Evolutionary conservation across 768 basidiomycete species (phyloP).

Genomic region (Kwoniella botswanensis): DNA sequence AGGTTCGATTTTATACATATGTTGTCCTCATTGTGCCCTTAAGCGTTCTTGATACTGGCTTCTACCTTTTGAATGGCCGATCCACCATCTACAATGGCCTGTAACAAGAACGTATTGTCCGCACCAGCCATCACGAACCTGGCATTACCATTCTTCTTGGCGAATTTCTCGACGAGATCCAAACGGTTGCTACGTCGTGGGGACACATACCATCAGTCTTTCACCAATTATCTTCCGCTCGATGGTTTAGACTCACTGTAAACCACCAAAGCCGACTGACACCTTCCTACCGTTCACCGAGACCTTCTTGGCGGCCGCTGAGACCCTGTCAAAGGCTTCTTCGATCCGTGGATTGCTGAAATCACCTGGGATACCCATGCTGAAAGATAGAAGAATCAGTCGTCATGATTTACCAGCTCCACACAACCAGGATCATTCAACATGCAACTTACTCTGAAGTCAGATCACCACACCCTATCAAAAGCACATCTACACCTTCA

Average conservation of each 20-base stretch:
- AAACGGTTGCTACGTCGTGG: slow-evolving; percentile 20
- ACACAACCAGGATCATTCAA: no score
- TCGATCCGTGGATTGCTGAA: slow-evolving; percentile 31
- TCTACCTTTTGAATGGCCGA: slow-evolving; percentile 14
- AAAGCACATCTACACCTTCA: slow-evolving; percentile 39
- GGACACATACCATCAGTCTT: background rate
- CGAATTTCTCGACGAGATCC: slow-evolving; percentile 45
- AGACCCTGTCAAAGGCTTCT: slow-evolving; percentile 32
- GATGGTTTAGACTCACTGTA: slow-evolving; percentile 18
- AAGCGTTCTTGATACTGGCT: slow-evolving; percentile 9
- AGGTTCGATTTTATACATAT: no score
- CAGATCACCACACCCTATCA: slow-evolving; percentile 40
- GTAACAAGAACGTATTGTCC: slow-evolving; percentile 12
- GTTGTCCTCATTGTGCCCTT: no score
- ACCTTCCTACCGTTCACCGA: slow-evolving; percentile 32
- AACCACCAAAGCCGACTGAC: slow-evolving; percentile 40
- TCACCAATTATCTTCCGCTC: background rate
- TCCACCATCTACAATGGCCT: slow-evolving; percentile 11
- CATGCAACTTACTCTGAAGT: slow-evolving; percentile 35
- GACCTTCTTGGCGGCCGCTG: slow-evolving; percentile 31
- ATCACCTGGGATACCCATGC: slow-evolving; percentile 47
- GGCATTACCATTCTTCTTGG: slow-evolving; percentile 25
- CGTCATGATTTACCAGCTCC: no score
- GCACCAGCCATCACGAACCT: slow-evolving; percentile 13
- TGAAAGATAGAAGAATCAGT: slow-evolving; percentile 2